phyloP scores from a whole-genome alignment of 1,284 basidiomycete genomes.

The Volvariella volvacea region DNA sequence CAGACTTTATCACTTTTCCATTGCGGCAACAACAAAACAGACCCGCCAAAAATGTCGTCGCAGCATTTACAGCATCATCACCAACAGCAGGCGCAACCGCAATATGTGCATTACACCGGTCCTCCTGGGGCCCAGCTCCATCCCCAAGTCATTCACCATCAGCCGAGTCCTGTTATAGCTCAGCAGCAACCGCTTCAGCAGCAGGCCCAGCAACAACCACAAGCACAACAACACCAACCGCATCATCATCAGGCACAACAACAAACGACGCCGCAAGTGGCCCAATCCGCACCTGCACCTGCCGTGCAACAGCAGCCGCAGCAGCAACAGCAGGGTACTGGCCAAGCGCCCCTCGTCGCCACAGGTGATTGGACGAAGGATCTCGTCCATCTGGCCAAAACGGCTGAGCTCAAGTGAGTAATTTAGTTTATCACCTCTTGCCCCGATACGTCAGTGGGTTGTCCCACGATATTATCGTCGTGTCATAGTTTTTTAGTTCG shows the following conservation, averaged over 20 bases:
- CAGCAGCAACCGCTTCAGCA: constrained; percentile 14
- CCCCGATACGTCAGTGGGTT: constrained; percentile 1
- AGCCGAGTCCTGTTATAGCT: constrained; percentile 1
- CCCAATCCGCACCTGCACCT: background rate
- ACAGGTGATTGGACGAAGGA: constrained; percentile 80
- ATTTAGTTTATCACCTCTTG: constrained; percentile 2
- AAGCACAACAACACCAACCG: no score
- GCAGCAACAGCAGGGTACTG: constrained; percentile 4
- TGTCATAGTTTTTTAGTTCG: no score
- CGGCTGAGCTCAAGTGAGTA: constrained; percentile 72
- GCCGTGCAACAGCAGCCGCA: constrained; percentile 4
- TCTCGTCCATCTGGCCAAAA: constrained; percentile 74
- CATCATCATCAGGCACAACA: background rate
- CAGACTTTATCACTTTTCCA: constrained; percentile 13
- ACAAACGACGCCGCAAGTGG: background rate
- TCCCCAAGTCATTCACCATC: constrained; percentile 14
- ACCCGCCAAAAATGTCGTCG: no score
- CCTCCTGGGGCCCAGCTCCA: constrained; percentile 17
- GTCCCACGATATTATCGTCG: no score
- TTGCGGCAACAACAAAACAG: constrained; percentile 13
- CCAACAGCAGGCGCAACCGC: constrained; percentile 16
- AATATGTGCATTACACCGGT: constrained; percentile 35
- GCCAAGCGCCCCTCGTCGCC: constrained; percentile 47
- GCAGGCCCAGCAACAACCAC: constrained; percentile 11
- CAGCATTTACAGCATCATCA: constrained; percentile 33